Conservation (phyloP, 1,284 basidiomycete genomes). For the Polyporus tsugae region DNA sequence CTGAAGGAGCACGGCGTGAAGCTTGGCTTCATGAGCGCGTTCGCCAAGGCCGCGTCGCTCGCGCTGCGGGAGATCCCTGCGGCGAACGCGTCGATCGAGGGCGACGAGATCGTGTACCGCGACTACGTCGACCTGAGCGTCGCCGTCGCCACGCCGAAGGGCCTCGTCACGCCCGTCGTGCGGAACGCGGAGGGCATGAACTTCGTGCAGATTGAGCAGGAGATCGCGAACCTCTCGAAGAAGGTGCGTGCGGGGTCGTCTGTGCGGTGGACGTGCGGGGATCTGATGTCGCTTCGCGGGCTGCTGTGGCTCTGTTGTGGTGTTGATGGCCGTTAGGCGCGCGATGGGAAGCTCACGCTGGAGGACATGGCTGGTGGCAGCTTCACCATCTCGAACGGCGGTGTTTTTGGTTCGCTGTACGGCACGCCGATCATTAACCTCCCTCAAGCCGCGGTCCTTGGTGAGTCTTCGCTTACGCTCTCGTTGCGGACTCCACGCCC, state of each 20-base stretch:
- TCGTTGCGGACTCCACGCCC: constrained; percentile 9
- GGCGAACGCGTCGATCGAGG: constrained; percentile 96
- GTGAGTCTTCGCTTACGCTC: constrained; percentile 47
- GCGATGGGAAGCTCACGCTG: constrained; percentile 93
- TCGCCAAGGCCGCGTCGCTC: constrained; percentile 87
- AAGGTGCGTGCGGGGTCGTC: constrained; percentile 63
- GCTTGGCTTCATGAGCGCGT: constrained; percentile 98
- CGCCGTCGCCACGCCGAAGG: constrained; percentile 97
- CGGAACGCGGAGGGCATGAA: constrained; percentile 90
- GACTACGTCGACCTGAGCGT: constrained; percentile 96
- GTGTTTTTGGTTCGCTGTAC: constrained; percentile 96
- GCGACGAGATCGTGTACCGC: constrained; percentile 94
- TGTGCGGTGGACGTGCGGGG: neutral
- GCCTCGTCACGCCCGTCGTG: constrained; percentile 96
- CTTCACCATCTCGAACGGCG: constrained; percentile 99
- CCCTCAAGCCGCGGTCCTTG: constrained; percentile 94
- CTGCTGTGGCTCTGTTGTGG: neutral
- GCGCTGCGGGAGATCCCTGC: constrained; percentile 94
- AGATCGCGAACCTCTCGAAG: constrained; percentile 89
- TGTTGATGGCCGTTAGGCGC: constrained; percentile 61
- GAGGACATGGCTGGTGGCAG: constrained; percentile 98
- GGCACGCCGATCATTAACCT: constrained; percentile 99
- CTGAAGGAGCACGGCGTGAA: constrained; percentile 96
- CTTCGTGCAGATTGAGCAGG: constrained; percentile 93
- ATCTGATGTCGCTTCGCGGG: neutral